Evolutionary conservation across 2,329 filamentous ascomycete species (phyloP).

Genomic region (Paecilomyces sp.): DNA sequence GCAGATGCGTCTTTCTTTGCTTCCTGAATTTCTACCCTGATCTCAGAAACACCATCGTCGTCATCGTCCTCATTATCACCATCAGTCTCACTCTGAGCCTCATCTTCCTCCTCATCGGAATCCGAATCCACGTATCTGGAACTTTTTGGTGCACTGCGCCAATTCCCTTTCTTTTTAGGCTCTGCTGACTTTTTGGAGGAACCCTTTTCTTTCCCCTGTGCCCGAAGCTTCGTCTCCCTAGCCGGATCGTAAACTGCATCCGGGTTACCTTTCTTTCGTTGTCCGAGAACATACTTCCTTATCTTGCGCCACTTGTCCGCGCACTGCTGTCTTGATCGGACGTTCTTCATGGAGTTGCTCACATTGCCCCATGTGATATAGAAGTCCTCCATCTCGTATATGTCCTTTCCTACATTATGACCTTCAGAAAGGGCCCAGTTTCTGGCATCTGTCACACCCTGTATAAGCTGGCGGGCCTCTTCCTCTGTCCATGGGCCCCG

Average conservation of each 20-base stretch:
- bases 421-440: slow-evolving; percentile 9
- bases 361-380: slow-evolving; percentile 24
- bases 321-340: slow-evolving; percentile 31
- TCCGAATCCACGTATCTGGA: slow-evolving; percentile 8
- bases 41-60: background rate
- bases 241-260: slow-evolving; percentile 19
- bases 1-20: background rate
- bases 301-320: slow-evolving; percentile 34
- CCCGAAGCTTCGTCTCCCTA: slow-evolving; percentile 1
- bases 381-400: slow-evolving; percentile 29
- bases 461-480: slow-evolving; percentile 22
- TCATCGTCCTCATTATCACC: background rate
- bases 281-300: slow-evolving; percentile 10
- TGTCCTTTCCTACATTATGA: slow-evolving; percentile 22
- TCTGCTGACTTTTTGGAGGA: background rate
- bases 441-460: slow-evolving; percentile 18
- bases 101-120: slow-evolving; percentile 3
- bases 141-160: background rate
- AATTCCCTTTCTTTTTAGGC: background rate
- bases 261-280: slow-evolving; percentile 14
- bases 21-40: background rate
- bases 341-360: slow-evolving; percentile 20
- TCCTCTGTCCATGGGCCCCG: slow-evolving; percentile 29
- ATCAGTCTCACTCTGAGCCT: slow-evolving; percentile 3
- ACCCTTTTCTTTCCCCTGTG: background rate